phyloP scores from a whole-genome alignment of 257 asterid species.

The Fraxinus americana region DNA sequence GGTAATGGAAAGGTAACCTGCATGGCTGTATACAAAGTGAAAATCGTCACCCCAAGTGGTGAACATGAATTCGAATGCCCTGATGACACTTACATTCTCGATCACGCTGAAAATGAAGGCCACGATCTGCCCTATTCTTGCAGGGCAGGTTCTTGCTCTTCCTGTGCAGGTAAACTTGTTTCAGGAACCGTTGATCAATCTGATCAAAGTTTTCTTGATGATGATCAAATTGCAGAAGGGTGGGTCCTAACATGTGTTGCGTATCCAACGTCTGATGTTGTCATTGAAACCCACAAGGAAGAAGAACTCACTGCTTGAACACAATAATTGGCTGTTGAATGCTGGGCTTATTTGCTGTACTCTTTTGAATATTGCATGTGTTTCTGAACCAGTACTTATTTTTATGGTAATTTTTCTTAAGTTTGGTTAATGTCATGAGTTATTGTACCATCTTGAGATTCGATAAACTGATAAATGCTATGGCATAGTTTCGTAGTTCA shows the following conservation, averaged over 20 bases:
- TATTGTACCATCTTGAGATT: background rate
- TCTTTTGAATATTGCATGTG: too few species aligned
- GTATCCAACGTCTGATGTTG: slow-evolving; percentile 52
- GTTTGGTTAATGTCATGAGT: background rate
- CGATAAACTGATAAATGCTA: background rate
- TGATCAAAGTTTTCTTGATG: slow-evolving; percentile 77
- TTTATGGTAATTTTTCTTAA: background rate
- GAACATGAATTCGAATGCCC: slow-evolving; percentile 41
- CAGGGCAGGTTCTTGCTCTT: slow-evolving; percentile 91
- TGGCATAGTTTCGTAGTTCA: background rate
- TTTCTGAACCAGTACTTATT: background rate
- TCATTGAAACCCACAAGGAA: slow-evolving; percentile 78
- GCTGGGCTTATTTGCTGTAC: background rate
- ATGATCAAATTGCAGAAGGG: slow-evolving; percentile 48
- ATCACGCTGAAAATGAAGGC: slow-evolving; percentile 69
- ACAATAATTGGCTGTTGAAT: background rate
- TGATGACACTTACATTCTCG: slow-evolving; percentile 61
- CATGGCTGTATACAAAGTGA: slow-evolving; percentile 70
- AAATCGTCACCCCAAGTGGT: slow-evolving; percentile 57
- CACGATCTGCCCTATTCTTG: slow-evolving; percentile 75
- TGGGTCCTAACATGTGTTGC: slow-evolving; percentile 84
- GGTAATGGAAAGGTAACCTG: slow-evolving; percentile 51
- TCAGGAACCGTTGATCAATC: slow-evolving; percentile 70
- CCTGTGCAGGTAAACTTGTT: slow-evolving; percentile 70
- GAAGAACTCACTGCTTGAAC: slow-evolving; percentile 43